These are phyloP conservation scores for Ophiocordyceps australis DNA, from an alignment of 2,329 filamentous ascomycete genomes.

Conservation along the genomic window DNA sequence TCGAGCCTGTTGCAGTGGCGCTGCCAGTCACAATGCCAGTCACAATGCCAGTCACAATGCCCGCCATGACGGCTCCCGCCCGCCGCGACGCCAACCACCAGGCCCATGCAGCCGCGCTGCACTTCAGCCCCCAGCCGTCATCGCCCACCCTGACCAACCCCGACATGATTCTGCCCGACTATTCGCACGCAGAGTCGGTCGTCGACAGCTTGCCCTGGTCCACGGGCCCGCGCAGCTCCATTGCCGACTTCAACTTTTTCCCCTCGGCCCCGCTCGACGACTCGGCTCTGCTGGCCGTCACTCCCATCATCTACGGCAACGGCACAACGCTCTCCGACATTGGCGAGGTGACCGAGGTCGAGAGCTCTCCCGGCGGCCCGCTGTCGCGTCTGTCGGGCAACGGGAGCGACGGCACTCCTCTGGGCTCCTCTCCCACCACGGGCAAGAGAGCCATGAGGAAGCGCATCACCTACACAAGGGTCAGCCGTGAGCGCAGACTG, in stretches of 20 bases:
- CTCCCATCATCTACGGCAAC: slow-evolving; percentile 51
- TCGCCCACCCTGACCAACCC: slow-evolving; percentile 85
- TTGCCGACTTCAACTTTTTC: slow-evolving; percentile 19
- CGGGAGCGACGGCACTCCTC: slow-evolving; percentile 13
- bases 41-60: background rate
- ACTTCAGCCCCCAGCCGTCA: slow-evolving; percentile 35
- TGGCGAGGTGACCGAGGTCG: slow-evolving; percentile 35
- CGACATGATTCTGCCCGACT: slow-evolving; percentile 81
- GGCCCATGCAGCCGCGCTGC: slow-evolving; percentile 9
- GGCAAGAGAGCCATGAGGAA: slow-evolving; percentile 23
- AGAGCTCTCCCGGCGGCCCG: slow-evolving; percentile 24
- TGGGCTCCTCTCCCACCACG: slow-evolving; percentile 26
- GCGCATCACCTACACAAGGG: slow-evolving; percentile 19
- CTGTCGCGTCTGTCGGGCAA: slow-evolving; percentile 15
- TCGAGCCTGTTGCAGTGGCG: no score
- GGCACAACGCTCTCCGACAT: slow-evolving; percentile 54
- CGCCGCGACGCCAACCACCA: slow-evolving; percentile 12
- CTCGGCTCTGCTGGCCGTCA: slow-evolving; percentile 31
- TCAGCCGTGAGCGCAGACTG: slow-evolving; percentile 26
- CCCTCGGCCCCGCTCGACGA: slow-evolving; percentile 19
- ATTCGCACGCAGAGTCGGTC: slow-evolving; percentile 37
- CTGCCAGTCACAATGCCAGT: no score
- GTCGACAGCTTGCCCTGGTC: slow-evolving; percentile 31
- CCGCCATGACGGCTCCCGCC: slow-evolving; percentile 11
- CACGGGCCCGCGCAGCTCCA: slow-evolving; percentile 29